These are phyloP conservation scores for Bisporella sp. DNA, from an alignment of 2,329 filamentous ascomycete genomes.

Conservation along the genomic window DNA sequence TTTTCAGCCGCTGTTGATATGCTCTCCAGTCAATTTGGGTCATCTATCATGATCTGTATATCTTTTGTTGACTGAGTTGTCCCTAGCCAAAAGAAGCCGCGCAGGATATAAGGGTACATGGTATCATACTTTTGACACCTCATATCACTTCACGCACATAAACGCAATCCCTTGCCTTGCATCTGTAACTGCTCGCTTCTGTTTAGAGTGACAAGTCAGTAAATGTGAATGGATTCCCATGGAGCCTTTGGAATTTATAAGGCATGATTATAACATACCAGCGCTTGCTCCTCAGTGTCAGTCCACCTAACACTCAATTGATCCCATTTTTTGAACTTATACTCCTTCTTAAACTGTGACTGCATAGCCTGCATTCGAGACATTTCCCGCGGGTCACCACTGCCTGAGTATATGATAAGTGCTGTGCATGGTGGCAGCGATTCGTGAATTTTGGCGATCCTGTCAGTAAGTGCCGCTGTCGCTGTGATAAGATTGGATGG, in stretches of 20 bases:
- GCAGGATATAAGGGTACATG: too few species aligned
- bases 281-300: slow-evolving; percentile 55
- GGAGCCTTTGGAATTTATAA: too few species aligned
- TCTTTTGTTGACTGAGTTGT: too few species aligned
- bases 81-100: too few species aligned
- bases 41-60: too few species aligned
- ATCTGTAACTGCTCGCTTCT: slow-evolving; percentile 43
- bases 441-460: slow-evolving; percentile 49
- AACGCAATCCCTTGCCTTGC: slow-evolving; percentile 60
- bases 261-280: slow-evolving; percentile 22
- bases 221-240: background rate
- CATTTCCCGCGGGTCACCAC: slow-evolving; percentile 62
- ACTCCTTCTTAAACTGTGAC: slow-evolving; percentile 54
- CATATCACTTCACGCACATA: slow-evolving; percentile 50
- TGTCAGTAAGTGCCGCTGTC: slow-evolving; percentile 27
- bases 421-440: slow-evolving; percentile 57
- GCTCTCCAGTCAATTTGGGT: too few species aligned
- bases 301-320: slow-evolving; percentile 62
- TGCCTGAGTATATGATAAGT: slow-evolving; percentile 58
- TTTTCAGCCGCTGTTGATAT: too few species aligned
- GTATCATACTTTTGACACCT: too few species aligned
- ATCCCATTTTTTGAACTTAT: slow-evolving; percentile 61
- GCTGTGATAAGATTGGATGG: slow-evolving; percentile 10
- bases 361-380: slow-evolving; percentile 53
- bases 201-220: background rate